Percentiles rank a stretch among this genome's conserved stretches.
phyloP scores from a whole-genome alignment of 306 rosid species.

The Trifolium pratense region DNA sequence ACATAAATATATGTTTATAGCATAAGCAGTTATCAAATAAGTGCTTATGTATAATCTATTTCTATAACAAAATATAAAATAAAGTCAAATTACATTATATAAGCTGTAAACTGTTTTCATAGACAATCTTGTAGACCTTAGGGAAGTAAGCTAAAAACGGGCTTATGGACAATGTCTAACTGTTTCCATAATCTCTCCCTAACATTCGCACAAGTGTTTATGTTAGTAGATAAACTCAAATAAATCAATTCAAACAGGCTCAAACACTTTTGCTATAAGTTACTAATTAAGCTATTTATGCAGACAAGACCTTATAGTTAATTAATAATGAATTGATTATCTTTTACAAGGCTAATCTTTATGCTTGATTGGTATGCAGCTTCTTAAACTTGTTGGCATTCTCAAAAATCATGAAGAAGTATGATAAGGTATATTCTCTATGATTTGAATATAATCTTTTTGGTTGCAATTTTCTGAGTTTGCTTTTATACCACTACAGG shows the following conservation, averaged over 20 bases:
- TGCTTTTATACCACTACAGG: neutral
- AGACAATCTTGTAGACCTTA: neutral
- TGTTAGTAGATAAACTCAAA: neutral
- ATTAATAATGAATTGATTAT: neutral
- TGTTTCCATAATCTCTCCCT: neutral
- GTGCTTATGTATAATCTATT: neutral
- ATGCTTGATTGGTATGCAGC: constrained; percentile 49
- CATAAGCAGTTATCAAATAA: neutral
- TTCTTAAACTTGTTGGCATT: constrained; percentile 74
- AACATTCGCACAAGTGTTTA: neutral
- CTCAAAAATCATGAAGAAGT: constrained; percentile 87
- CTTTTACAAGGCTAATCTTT: constrained; percentile 5
- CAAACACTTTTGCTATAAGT: neutral
- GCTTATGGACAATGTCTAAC: neutral
- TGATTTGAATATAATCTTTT: constrained; percentile 15
- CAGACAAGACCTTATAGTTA: neutral
- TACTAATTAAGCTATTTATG: neutral
- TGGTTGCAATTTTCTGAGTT: neutral
- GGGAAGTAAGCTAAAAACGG: neutral
- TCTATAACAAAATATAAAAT: too few relatives aligned
- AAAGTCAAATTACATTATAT: too few relatives aligned
- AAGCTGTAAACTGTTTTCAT: neutral
- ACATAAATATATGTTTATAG: neutral
- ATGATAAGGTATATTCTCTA: constrained; percentile 69
- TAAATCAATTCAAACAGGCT: neutral